These are phyloP conservation scores for Arthrobotrys iridis DNA, from an alignment of 2,329 filamentous ascomycete genomes.

Conservation along the genomic window DNA sequence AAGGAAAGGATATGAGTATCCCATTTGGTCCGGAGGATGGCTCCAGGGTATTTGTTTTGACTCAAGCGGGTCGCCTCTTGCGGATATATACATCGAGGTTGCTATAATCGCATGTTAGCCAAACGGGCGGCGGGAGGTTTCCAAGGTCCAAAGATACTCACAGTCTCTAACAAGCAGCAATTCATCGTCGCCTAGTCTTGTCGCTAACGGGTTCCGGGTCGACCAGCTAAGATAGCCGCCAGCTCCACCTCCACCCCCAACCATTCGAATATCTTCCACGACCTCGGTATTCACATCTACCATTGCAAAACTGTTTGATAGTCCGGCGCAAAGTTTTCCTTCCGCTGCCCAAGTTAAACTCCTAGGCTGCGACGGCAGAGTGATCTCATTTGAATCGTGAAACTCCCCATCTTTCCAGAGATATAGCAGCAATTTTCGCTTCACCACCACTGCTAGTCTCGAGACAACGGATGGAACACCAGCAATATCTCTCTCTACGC, in stretches of 20 bases:
- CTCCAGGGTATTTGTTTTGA: slow-evolving; percentile 95
- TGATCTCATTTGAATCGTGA: slow-evolving; percentile 77
- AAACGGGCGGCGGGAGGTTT: background rate
- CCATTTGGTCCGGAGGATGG: slow-evolving; percentile 85
- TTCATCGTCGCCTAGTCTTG: slow-evolving; percentile 81
- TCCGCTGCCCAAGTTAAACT: slow-evolving; percentile 91
- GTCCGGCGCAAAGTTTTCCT: slow-evolving; percentile 84
- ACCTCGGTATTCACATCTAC: slow-evolving; percentile 81
- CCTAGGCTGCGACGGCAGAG: slow-evolving; percentile 82
- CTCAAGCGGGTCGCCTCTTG: slow-evolving; percentile 77
- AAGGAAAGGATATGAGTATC: slow-evolving; percentile 96
- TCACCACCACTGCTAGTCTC: slow-evolving; percentile 88
- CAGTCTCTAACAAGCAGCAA: slow-evolving; percentile 93
- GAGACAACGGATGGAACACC: slow-evolving; percentile 94
- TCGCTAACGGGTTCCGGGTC: slow-evolving; percentile 81
- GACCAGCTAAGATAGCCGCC: slow-evolving; percentile 65
- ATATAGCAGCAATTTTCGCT: slow-evolving; percentile 89
- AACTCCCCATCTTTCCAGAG: slow-evolving; percentile 96
- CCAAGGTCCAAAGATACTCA: slow-evolving; percentile 36
- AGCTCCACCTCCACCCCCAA: slow-evolving; percentile 67
- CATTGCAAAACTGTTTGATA: slow-evolving; percentile 85
- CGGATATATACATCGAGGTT: slow-evolving; percentile 90
- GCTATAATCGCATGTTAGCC: slow-evolving; percentile 61
- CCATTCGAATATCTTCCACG: slow-evolving; percentile 80
- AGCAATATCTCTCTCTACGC: slow-evolving; percentile 90